Conservation (phyloP, 768 basidiomycete genomes). For the Royoungia palumana region DNA sequence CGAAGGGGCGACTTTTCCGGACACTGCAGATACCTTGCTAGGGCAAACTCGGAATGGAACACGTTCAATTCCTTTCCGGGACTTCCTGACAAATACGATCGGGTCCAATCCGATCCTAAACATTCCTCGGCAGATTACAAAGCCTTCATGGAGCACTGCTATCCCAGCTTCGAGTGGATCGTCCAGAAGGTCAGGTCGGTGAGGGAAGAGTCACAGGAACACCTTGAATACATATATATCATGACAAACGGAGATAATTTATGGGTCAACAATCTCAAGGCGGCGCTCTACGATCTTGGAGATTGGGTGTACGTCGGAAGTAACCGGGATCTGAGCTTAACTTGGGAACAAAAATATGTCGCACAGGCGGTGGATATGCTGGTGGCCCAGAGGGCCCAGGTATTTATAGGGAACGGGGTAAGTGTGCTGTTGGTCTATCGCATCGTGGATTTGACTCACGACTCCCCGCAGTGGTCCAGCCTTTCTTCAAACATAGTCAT, state of each 20-base stretch:
- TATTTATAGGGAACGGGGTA: slow-evolving; percentile 52
- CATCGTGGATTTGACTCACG: neutral
- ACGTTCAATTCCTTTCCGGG: slow-evolving; percentile 44
- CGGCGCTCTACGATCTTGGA: slow-evolving; percentile 28
- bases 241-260: slow-evolving; percentile 42
- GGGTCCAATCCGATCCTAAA: slow-evolving; percentile 27
- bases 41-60: slow-evolving; percentile 34
- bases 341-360: slow-evolving; percentile 42
- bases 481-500: slow-evolving; percentile 40
- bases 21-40: slow-evolving; percentile 42
- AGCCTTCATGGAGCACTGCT: slow-evolving; percentile 39
- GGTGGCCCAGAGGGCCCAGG: slow-evolving; percentile 42
- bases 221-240: slow-evolving; percentile 40
- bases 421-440: slow-evolving; percentile 13
- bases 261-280: slow-evolving; percentile 41
- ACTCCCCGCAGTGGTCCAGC: slow-evolving; percentile 35
- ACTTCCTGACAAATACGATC: slow-evolving; percentile 35
- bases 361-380: slow-evolving; percentile 49
- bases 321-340: slow-evolving; percentile 39
- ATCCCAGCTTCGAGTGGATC: slow-evolving; percentile 40
- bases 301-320: slow-evolving; percentile 39
- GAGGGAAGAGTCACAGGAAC: slow-evolving; percentile 20
- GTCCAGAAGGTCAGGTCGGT: slow-evolving; percentile 36
- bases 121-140: slow-evolving; percentile 20
- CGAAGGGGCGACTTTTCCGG: slow-evolving; percentile 46